Conservation (phyloP, 306 rosid species). For the Pyrus communis region DNA sequence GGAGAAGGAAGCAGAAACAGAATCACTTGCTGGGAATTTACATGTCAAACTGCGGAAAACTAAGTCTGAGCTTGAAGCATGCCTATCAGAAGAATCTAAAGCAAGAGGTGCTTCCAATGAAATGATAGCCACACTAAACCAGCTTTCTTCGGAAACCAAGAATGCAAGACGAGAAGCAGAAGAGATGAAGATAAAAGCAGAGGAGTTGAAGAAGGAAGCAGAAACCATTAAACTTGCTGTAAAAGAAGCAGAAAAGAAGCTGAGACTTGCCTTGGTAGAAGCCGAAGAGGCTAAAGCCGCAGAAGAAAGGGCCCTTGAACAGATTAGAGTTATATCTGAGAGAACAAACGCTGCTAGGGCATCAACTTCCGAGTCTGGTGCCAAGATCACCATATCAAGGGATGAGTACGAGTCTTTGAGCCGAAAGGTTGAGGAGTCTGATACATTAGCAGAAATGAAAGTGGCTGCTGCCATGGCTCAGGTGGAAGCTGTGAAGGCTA, state of each 20-base stretch:
- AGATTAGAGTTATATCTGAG: slow-evolving; percentile 62
- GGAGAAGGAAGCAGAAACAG: slow-evolving; percentile 84
- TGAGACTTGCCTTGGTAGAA: slow-evolving; percentile 61
- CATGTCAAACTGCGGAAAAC: slow-evolving; percentile 69
- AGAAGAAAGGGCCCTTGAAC: slow-evolving; percentile 71
- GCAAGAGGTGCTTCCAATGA: slow-evolving; percentile 74
- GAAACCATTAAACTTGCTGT: slow-evolving; percentile 54
- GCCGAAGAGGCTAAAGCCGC: slow-evolving; percentile 82
- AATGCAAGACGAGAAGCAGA: slow-evolving; percentile 63
- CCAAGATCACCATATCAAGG: slow-evolving; percentile 63
- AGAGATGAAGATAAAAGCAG: slow-evolving; percentile 67
- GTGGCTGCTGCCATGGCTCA: slow-evolving; percentile 96
- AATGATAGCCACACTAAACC: slow-evolving; percentile 66
- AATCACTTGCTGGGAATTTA: slow-evolving; percentile 73
- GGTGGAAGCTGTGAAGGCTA: slow-evolving; percentile 97
- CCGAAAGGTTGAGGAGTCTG: slow-evolving; percentile 82
- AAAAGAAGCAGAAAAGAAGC: slow-evolving; percentile 67
- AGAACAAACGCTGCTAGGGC: slow-evolving; percentile 78
- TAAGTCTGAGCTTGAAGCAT: slow-evolving; percentile 73
- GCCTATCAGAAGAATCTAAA: slow-evolving; percentile 65
- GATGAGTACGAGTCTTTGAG: slow-evolving; percentile 81
- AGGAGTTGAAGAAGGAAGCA: slow-evolving; percentile 63
- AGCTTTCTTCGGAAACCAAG: slow-evolving; percentile 59
- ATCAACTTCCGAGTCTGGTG: slow-evolving; percentile 79
- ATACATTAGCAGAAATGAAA: slow-evolving; percentile 80